A percentile compares a stretch with the other conserved stretches of the same genome.
These are phyloP conservation scores for Fonsecaea pedrosoi DNA, from an alignment of 2,329 filamentous ascomycete genomes.

Conservation along the genomic window DNA sequence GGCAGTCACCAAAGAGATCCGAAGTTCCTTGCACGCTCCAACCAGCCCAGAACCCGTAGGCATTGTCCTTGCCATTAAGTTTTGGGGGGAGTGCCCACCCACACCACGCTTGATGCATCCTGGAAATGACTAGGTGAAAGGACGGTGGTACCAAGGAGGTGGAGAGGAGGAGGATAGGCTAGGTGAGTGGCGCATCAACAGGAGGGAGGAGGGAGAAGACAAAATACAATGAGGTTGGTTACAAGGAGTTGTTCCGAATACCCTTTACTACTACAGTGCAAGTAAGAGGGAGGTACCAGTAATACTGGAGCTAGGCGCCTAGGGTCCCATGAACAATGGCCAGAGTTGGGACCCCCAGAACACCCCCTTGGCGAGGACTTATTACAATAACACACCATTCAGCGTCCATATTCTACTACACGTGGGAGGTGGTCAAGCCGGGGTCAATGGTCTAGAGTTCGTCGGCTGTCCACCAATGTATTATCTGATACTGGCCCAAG, in stretches of 20 bases:
- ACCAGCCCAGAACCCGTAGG: not conserved
- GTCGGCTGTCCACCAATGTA: not conserved
- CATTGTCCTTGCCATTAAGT: not conserved
- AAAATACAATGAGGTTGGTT: not conserved
- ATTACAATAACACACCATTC: not conserved
- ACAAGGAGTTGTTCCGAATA: too few species aligned
- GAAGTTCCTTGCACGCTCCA: constrained; percentile 5
- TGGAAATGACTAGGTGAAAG: not conserved
- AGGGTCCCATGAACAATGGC: too few species aligned
- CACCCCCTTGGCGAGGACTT: too few species aligned
- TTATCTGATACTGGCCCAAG: constrained; percentile 3
- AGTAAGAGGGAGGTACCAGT: too few species aligned
- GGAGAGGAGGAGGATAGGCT: not conserved
- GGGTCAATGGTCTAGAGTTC: not conserved
- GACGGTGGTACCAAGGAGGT: not conserved
- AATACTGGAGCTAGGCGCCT: too few species aligned
- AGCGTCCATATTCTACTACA: not conserved
- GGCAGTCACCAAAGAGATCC: constrained; percentile 12
- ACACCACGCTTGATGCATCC: not conserved
- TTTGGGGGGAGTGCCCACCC: not conserved
- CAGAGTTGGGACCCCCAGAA: too few species aligned
- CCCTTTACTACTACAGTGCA: not conserved
- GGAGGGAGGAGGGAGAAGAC: too few species aligned
- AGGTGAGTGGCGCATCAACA: too few species aligned
- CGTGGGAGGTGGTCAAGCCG: constrained; percentile 2